Percentiles rank a stretch among this genome's conserved stretches.
Conservation (phyloP, 208 protist species). For the Balamuthia mandrillaris region DNA sequence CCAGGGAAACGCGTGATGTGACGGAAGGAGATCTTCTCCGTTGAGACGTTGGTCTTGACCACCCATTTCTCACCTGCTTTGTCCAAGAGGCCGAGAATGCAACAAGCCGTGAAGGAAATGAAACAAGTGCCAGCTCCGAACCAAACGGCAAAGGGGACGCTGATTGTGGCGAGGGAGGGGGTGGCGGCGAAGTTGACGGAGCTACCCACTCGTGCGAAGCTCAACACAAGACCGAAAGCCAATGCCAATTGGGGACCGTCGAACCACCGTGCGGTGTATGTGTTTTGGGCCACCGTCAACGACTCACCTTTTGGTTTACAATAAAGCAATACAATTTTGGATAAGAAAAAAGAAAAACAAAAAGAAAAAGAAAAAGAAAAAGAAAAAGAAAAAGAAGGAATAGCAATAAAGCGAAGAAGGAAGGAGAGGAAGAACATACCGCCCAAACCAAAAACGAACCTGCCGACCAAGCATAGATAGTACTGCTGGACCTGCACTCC, state of each 20-base stretch:
- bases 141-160: slow-evolving; percentile 71
- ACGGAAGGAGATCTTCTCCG: slow-evolving; percentile 35
- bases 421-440: no score
- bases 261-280: slow-evolving; percentile 88
- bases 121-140: slow-evolving; percentile 70
- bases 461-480: slow-evolving; percentile 74
- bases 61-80: slow-evolving; percentile 43
- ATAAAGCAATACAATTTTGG: no score
- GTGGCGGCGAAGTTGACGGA: slow-evolving; percentile 87
- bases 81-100: slow-evolving; percentile 70
- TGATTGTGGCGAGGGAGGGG: slow-evolving; percentile 70
- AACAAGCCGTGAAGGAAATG: slow-evolving; percentile 72
- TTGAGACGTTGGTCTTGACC: neutral
- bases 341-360: no score
- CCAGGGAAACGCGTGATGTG: slow-evolving; percentile 72
- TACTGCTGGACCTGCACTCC: slow-evolving; percentile 72
- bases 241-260: slow-evolving; percentile 78
- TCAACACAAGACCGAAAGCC: slow-evolving; percentile 85
- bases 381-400: no score
- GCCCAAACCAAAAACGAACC: slow-evolving; percentile 83
- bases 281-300: slow-evolving; percentile 81
- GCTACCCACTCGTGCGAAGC: slow-evolving; percentile 80
- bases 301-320: slow-evolving; percentile 68
- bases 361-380: no score
- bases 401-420: no score